A percentile compares a stretch with the other conserved stretches of the same genome.
These are phyloP conservation scores for Trapa incisa DNA, from an alignment of 345 rosid species.

Conservation along the genomic window DNA sequence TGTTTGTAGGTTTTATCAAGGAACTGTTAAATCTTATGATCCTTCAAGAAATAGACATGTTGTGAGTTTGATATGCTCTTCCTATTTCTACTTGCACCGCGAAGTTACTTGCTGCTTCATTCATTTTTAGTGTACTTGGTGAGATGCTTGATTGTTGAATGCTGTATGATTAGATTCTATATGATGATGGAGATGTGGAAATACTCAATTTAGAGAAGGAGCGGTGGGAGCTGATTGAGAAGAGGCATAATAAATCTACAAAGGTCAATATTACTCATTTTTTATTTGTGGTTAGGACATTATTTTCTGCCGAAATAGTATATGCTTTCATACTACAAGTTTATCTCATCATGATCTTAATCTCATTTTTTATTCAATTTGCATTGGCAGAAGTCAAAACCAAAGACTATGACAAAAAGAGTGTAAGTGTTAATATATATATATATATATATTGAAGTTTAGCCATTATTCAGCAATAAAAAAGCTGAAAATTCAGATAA, in stretches of 20 bases:
- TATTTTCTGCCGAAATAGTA: background rate
- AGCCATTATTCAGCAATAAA: too few relatives aligned
- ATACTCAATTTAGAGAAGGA: constrained; percentile 77
- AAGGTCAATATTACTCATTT: constrained; percentile 34
- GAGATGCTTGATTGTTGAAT: background rate
- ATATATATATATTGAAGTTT: too few relatives aligned
- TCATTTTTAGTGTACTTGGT: background rate
- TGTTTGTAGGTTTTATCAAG: constrained; percentile 75
- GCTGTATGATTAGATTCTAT: constrained; percentile 39
- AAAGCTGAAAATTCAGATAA: background rate
- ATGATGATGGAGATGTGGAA: constrained; percentile 93
- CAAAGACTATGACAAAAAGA: constrained; percentile 29
- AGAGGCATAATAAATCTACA: constrained; percentile 31
- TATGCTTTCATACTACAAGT: background rate
- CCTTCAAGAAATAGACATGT: constrained; percentile 71
- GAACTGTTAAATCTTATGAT: constrained; percentile 83
- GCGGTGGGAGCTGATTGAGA: constrained; percentile 74
- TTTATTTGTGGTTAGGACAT: constrained; percentile 8
- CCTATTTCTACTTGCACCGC: background rate
- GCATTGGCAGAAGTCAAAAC: constrained; percentile 44
- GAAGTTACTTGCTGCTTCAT: constrained; percentile 1
- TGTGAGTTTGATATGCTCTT: constrained; percentile 33
- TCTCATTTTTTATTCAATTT: constrained; percentile 7
- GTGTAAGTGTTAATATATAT: constrained; percentile 26
- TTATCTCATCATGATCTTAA: constrained; percentile 2